Evolutionary conservation across 306 rosid genomes (phyloP).

Genomic region (Vigna angularis): DNA sequence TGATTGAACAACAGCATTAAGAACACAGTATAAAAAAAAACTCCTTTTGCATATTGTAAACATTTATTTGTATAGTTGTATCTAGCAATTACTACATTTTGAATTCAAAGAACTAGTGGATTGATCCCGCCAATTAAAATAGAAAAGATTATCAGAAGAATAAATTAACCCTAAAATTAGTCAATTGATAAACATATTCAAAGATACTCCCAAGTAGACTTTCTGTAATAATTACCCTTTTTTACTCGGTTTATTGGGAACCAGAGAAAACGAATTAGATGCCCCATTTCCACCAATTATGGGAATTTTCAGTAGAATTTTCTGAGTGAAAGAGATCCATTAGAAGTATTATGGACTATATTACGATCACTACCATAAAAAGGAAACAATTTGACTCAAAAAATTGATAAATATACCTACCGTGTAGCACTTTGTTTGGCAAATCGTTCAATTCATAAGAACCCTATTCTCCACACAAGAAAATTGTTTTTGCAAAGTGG

Average conservation of each 20-base stretch:
- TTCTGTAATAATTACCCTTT: constrained; percentile 24
- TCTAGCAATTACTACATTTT: neutral
- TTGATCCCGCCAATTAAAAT: neutral
- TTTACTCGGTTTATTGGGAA: neutral
- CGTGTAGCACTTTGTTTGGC: neutral
- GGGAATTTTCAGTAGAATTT: constrained; percentile 14
- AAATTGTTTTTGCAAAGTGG: constrained; percentile 32
- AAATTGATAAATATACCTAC: constrained; percentile 24
- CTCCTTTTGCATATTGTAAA: too few species aligned
- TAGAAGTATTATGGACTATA: neutral
- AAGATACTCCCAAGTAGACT: constrained; percentile 21
- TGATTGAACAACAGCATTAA: too few species aligned
- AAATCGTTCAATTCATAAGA: constrained; percentile 12
- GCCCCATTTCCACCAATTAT: constrained; percentile 31
- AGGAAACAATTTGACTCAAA: constrained; percentile 5
- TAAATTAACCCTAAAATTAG: neutral
- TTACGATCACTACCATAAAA: constrained; percentile 16
- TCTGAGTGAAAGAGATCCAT: constrained; percentile 1
- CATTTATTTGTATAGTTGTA: too few species aligned
- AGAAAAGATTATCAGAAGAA: neutral
- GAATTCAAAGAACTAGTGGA: neutral
- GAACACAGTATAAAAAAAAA: too few species aligned
- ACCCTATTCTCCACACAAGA: constrained; percentile 35
- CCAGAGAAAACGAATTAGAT: constrained; percentile 42
- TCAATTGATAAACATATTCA: constrained; percentile 14